Conservation (phyloP, 176 grass and related monocot genomes). For the Ampelocalamus luodianensis region DNA sequence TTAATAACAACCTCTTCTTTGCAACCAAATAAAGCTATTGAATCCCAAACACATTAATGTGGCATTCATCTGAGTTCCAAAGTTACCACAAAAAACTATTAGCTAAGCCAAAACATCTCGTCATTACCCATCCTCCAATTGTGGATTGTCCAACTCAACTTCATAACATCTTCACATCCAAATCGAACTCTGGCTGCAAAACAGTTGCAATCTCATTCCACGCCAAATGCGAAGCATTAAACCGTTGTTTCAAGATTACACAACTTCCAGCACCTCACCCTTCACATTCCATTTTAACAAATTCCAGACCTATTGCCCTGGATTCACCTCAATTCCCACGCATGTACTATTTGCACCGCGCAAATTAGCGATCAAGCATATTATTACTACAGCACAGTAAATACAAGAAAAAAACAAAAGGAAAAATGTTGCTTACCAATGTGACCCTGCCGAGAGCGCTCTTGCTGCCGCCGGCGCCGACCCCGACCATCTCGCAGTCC, state of each 20-base stretch:
- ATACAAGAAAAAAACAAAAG: constrained; percentile 2
- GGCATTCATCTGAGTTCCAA: background rate
- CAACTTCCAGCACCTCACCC: background rate
- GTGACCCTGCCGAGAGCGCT: constrained; percentile 84
- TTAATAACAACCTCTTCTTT: background rate
- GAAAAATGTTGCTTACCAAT: constrained; percentile 53
- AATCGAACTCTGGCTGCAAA: background rate
- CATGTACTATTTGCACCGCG: background rate
- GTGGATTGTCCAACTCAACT: background rate
- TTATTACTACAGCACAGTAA: background rate
- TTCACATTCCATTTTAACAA: background rate
- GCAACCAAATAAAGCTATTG: constrained; percentile 21
- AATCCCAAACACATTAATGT: background rate
- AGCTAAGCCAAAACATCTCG: constrained; percentile 3
- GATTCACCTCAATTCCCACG: background rate
- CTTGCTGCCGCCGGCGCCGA: constrained; percentile 64
- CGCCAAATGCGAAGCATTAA: background rate
- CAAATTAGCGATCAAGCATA: background rate
- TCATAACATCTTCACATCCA: background rate
- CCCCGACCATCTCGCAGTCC: constrained; percentile 96
- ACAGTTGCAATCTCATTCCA: background rate
- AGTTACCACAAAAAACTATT: constrained; percentile 1
- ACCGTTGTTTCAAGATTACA: constrained; percentile 8
- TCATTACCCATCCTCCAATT: background rate
- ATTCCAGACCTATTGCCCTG: background rate